Base-by-base conservation (phyloP, 345 rosid species). In the Turritis glabra region DNA sequence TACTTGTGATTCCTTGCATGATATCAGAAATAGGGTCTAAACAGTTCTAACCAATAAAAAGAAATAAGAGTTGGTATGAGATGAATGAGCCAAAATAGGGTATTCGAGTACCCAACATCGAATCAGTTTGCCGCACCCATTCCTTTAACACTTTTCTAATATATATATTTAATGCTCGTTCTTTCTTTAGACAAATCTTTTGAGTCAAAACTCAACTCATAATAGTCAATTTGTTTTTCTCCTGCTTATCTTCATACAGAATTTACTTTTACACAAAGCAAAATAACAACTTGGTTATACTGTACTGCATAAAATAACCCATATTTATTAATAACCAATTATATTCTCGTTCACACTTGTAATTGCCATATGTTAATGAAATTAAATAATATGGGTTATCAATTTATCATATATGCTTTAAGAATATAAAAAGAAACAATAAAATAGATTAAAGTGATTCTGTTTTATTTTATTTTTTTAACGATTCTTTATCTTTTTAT, bases 391-490 rank as follows among this genome's bases (percentile, higher is more conserved):
- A 44, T 27, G 2, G 6, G 8, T n/a, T 43, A 13, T 27, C 5
- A 5, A n/a, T n/a, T 10, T 33, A 33, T 44, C 21, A 8, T 7
- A 22, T 11, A 4, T 47, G 32, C 67, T 66, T 66, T 66, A 35
- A 22, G 73, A 48, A 47, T 66, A 35, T 57, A 8, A 3, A 74
- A 57, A 74, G 65, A 57, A 65, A 47, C 6, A 47, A 6, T 35
- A 47, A 56, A 66, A 26, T 32, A 35, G 3, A 53, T 15, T 44
- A 65, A 73, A 73, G 64, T 65, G 13, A 56, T 13, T 43, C 64
- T 11, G 21, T 35, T 32, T 25, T n/a, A 63, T 46, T 43, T 46
- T 35, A 58, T 18, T 12, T 56, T 44, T 25, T 25, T 44, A 5
- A 56, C 8, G 71, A 65, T 56, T 11, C 40, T 56, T 47, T 74